Percentiles rank a stretch among this genome's conserved stretches.
These are phyloP conservation scores for Ceriops decandra DNA, from an alignment of 345 rosid species.

Conservation along the genomic window DNA sequence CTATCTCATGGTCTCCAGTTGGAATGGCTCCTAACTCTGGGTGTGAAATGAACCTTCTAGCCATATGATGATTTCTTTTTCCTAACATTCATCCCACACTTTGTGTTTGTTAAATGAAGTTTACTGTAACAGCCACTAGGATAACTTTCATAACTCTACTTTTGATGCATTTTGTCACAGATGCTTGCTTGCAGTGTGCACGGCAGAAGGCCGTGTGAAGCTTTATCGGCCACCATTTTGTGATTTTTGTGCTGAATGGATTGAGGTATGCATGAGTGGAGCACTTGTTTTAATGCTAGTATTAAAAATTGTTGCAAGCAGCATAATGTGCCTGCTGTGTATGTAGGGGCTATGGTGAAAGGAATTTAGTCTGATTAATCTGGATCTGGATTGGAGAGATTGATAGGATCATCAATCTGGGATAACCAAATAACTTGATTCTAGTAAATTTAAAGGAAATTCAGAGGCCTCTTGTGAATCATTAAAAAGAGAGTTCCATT, in stretches of 20 bases:
- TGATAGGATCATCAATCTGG: too few relatives aligned
- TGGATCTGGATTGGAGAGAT: too few relatives aligned
- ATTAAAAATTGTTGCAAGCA: too few relatives aligned
- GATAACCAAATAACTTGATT: too few relatives aligned
- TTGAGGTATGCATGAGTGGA: constrained; percentile 56
- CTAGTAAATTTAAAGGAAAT: too few relatives aligned
- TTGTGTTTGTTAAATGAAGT: background rate
- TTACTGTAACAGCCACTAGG: background rate
- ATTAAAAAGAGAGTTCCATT: too few relatives aligned
- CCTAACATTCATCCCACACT: background rate
- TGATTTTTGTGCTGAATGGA: constrained; percentile 90
- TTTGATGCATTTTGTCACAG: constrained; percentile 31
- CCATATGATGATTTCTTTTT: background rate
- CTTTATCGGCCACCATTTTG: constrained; percentile 73
- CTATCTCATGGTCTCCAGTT: constrained; percentile 87
- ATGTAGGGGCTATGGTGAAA: too few relatives aligned
- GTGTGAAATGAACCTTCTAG: constrained; percentile 31
- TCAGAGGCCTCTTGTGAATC: too few relatives aligned
- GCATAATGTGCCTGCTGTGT: too few relatives aligned
- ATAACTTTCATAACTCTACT: background rate
- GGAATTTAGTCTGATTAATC: too few relatives aligned
- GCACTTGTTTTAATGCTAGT: background rate
- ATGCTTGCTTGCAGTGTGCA: constrained; percentile 85
- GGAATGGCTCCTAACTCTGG: constrained; percentile 88
- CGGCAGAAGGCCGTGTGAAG: constrained; percentile 78